Percentiles rank a stretch among this genome's conserved stretches.
phyloP scores from a whole-genome alignment of 2,329 filamentous ascomycete species.

The Cladophialophora exuberans region DNA sequence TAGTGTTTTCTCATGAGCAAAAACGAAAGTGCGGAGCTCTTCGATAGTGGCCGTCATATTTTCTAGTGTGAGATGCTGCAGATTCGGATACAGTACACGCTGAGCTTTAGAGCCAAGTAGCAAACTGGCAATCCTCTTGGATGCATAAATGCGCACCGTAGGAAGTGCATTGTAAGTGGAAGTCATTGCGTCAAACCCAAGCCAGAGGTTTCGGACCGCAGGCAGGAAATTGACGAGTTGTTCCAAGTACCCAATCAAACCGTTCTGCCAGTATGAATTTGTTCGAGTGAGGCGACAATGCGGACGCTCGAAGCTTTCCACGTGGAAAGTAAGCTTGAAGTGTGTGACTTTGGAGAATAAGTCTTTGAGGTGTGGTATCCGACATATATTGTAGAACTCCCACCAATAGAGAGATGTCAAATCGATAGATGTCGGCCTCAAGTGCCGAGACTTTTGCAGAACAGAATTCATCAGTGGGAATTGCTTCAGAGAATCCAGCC shows the following conservation, averaged over 20 bases:
- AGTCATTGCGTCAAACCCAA: conserved; percentile 2
- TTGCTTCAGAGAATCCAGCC: background rate
- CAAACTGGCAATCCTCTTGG: conserved; percentile 1
- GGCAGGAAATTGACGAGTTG: background rate
- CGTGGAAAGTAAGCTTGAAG: conserved; percentile 2
- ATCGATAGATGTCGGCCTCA: conserved; percentile 1
- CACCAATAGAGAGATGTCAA: conserved; percentile 8
- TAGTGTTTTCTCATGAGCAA: background rate
- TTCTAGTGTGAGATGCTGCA: conserved; percentile 2
- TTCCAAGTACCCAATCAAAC: background rate
- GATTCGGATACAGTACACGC: background rate
- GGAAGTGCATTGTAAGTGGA: background rate
- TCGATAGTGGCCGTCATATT: background rate
- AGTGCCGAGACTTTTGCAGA: conserved; percentile 6
- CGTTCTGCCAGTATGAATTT: background rate
- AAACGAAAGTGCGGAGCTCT: background rate
- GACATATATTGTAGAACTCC: conserved; percentile 9
- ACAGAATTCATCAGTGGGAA: conserved; percentile 3
- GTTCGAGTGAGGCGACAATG: conserved; percentile 1
- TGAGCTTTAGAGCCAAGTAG: background rate
- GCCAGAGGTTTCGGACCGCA: background rate
- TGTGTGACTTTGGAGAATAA: background rate
- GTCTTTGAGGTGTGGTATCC: conserved; percentile 4
- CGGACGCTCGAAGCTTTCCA: conserved; percentile 9
- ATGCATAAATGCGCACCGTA: background rate